Conservation (phyloP, 805 yeast species). For the Ogataea allantospora region DNA sequence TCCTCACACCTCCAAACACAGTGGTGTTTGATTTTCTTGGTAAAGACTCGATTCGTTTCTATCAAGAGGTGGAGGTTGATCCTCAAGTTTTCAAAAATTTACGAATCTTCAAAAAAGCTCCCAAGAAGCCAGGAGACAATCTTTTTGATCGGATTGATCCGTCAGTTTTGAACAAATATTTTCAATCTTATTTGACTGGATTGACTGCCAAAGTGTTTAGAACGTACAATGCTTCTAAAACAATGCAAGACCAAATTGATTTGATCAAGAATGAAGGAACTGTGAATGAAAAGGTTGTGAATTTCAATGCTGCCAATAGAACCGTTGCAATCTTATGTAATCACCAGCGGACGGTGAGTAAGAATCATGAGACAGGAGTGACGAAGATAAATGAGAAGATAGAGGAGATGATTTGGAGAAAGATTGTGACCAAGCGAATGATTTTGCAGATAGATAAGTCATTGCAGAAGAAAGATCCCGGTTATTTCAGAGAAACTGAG, state of each 20-base stretch:
- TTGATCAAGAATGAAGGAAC: constrained; percentile 83
- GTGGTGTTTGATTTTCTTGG: constrained; percentile 92
- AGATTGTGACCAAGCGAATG: constrained; percentile 68
- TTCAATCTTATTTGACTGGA: constrained; percentile 89
- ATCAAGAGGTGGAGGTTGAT: constrained; percentile 91
- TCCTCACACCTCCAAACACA: constrained; percentile 77
- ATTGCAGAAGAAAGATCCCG: constrained; percentile 46
- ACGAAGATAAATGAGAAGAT: constrained; percentile 75
- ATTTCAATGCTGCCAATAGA: constrained; percentile 91
- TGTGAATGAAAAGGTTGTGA: constrained; percentile 80
- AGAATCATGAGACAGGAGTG: constrained; percentile 77
- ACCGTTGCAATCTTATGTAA: constrained; percentile 95
- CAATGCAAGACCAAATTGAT: constrained; percentile 94
- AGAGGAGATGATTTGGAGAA: constrained; percentile 82
- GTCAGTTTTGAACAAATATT: constrained; percentile 73
- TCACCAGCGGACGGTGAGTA: constrained; percentile 91
- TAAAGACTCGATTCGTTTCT: constrained; percentile 89
- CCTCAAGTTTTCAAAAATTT: constrained; percentile 88
- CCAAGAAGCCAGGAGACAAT: constrained; percentile 90
- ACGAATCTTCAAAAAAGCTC: constrained; percentile 80
- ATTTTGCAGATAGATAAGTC: constrained; percentile 62
- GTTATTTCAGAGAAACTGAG: constrained; percentile 65
- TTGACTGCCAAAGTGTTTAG: constrained; percentile 96
- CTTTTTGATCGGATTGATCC: constrained; percentile 90
- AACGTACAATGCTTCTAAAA: constrained; percentile 93